Conservation (phyloP, 2,329 filamentous ascomycete species). For the Blastomyces percursus region DNA sequence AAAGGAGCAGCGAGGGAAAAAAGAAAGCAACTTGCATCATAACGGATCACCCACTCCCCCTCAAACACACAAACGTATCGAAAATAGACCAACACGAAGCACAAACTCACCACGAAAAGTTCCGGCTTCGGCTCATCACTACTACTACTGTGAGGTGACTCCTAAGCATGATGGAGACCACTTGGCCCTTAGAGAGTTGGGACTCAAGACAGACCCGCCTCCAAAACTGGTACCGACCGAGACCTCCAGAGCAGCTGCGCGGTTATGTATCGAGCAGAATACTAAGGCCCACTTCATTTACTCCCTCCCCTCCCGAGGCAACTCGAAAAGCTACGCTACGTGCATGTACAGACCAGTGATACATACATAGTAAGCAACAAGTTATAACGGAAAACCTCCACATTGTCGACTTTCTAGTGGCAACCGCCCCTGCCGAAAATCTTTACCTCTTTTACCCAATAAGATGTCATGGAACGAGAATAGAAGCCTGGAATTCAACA, state of each 20-base stretch:
- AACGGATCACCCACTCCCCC: neutral
- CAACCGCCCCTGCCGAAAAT: neutral
- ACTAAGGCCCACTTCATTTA: too few species aligned
- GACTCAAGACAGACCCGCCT: neutral
- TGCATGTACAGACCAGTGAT: too few species aligned
- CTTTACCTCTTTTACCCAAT: neutral
- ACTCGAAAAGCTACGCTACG: neutral
- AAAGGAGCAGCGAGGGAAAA: too few species aligned
- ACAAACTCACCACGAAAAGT: neutral
- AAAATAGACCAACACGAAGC: neutral
- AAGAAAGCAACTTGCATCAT: neutral
- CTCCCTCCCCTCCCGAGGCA: neutral
- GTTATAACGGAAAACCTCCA: too few species aligned
- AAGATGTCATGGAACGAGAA: neutral
- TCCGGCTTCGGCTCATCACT: neutral
- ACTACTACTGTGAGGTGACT: neutral
- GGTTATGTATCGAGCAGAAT: neutral
- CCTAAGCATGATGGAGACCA: neutral
- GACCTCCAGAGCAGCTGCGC: neutral
- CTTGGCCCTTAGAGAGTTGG: neutral
- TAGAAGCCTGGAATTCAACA: neutral
- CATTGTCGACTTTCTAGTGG: neutral
- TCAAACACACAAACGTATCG: neutral
- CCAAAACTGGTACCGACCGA: neutral
- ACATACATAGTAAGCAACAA: too few species aligned